These are phyloP conservation scores for Kodamaea anthophila DNA, from an alignment of 1,139 yeast species.

Conservation along the genomic window DNA sequence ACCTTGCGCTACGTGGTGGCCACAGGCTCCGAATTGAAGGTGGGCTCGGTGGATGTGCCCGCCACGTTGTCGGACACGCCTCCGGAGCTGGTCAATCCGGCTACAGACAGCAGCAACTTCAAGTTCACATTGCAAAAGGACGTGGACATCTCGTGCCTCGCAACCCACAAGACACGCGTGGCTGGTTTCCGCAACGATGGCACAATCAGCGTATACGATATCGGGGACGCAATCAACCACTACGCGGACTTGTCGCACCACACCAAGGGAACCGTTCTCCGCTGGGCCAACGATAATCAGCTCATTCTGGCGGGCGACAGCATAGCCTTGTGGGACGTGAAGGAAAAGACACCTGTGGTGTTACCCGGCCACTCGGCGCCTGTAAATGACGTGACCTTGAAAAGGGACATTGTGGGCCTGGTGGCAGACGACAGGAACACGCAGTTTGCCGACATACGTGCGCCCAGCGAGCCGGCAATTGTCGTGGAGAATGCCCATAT, in stretches of 20 bases:
- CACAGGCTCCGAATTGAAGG: constrained; percentile 41
- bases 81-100: constrained; percentile 12
- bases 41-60: constrained; percentile 46
- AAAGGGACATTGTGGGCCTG: constrained; percentile 61
- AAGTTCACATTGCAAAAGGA: constrained; percentile 35
- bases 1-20: constrained; percentile 43
- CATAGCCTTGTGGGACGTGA: constrained; percentile 65
- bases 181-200: constrained; percentile 51
- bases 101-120: constrained; percentile 27
- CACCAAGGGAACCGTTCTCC: constrained; percentile 64
- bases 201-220: constrained; percentile 32
- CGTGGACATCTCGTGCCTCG: constrained; percentile 44
- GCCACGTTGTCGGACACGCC: constrained; percentile 34
- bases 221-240: constrained; percentile 15
- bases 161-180: constrained; percentile 30
- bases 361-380: constrained; percentile 35
- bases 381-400: constrained; percentile 42
- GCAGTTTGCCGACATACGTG: constrained; percentile 62
- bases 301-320: constrained; percentile 64
- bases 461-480: constrained; percentile 18
- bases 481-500: constrained; percentile 39
- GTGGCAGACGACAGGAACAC: constrained; percentile 69
- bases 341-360: constrained; percentile 31
- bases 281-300: constrained; percentile 49
- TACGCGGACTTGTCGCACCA: constrained; percentile 49